Evolutionary conservation across 257 asterid genomes (phyloP), one percentile per base, ranked within the genome.

Genomic region (Nicotiana sylvestris): DNA sequence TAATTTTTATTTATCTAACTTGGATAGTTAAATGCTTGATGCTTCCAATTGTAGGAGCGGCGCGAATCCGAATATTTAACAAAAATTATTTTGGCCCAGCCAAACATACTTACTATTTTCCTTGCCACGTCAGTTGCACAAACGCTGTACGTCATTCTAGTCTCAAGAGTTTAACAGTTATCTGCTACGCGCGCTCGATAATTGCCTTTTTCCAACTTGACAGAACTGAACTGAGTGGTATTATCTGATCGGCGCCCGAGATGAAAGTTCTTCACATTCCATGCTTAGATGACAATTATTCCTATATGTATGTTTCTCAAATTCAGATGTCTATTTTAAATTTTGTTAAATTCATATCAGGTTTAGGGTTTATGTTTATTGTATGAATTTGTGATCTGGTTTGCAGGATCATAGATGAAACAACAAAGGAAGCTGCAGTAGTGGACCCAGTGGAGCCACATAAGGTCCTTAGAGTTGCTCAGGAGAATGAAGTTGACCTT

Each of bases 401-500:
- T 81, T 49, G 66, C 84, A 83, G 90, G 86, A 66, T 89, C 67
- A 82, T 87, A 6, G 97, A 94, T 78, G 97, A 92, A 80, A 80
- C 86, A n/a, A 89, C 97, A 9, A 95, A 92, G 84, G 94, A 92
- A 83, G 99, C 96, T 64, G 98, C 98, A 6, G 98, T 87, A 27
- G 99, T 94, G 11, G 99, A 95, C 83, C 98, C 99, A 4, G 98
- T 90, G 30, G 97, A 95, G 92, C 97, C 99, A 62, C 94, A 88
- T 85, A 95, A 91, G 89, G 84, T 95, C 77, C 88, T 91, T 58
- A 87, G 89, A 7, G 96, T 89, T 21, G 99, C 97, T 72, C 85
- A 90, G 81, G 98, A 96, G 84, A 91, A 94, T 76, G 97, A 92
- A 15, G 94, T 87, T 81, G 72, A 88, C 70, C 92, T 96, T 9